Conservation (phyloP, 2,329 filamentous ascomycete species). For the Diaporthe sp. region DNA sequence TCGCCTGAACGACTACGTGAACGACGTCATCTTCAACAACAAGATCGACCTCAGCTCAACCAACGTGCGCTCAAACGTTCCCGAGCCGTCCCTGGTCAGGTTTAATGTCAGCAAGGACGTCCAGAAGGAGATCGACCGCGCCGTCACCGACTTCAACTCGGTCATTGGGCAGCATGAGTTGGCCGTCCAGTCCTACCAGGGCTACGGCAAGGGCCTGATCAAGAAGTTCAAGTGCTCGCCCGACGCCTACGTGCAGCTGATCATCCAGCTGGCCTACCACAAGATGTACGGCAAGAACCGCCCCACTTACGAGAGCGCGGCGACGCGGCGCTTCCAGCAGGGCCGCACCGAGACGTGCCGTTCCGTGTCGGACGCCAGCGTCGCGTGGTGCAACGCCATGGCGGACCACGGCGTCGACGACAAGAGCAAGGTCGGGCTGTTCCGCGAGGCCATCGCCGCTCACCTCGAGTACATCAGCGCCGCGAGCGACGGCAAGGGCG, state of each 20-base stretch:
- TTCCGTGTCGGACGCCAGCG: slow-evolving; percentile 89
- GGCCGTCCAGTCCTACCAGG: slow-evolving; percentile 94
- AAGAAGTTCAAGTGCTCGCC: slow-evolving; percentile 99
- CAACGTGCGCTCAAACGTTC: slow-evolving; percentile 82
- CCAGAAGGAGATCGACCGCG: slow-evolving; percentile 82
- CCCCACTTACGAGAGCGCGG: slow-evolving; percentile 96
- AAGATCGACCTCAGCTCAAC: slow-evolving; percentile 91
- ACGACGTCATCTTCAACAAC: slow-evolving; percentile 92
- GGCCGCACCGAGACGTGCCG: slow-evolving; percentile 98
- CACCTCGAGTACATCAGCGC: slow-evolving; percentile 93
- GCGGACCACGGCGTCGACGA: slow-evolving; percentile 75
- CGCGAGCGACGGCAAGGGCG: slow-evolving; percentile 91
- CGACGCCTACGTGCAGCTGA: slow-evolving; percentile 97
- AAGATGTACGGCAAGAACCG: slow-evolving; percentile 99
- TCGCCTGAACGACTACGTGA: slow-evolving; percentile 94
- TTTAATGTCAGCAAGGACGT: slow-evolving; percentile 85
- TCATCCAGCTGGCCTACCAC: slow-evolving; percentile 97
- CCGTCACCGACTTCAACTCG: slow-evolving; percentile 82
- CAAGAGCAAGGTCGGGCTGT: slow-evolving; percentile 78
- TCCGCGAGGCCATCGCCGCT: slow-evolving; percentile 84
- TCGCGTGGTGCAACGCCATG: slow-evolving; percentile 92
- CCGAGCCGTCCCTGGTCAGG: slow-evolving; percentile 82
- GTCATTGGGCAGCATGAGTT: slow-evolving; percentile 92
- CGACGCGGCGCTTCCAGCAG: slow-evolving; percentile 94
- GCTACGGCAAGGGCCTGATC: slow-evolving; percentile 97